Percentiles rank a stretch among this genome's conserved stretches.
These are phyloP conservation scores for Purpureocillium takamizusanense DNA, from an alignment of 2,329 filamentous ascomycete genomes.

Conservation along the genomic window DNA sequence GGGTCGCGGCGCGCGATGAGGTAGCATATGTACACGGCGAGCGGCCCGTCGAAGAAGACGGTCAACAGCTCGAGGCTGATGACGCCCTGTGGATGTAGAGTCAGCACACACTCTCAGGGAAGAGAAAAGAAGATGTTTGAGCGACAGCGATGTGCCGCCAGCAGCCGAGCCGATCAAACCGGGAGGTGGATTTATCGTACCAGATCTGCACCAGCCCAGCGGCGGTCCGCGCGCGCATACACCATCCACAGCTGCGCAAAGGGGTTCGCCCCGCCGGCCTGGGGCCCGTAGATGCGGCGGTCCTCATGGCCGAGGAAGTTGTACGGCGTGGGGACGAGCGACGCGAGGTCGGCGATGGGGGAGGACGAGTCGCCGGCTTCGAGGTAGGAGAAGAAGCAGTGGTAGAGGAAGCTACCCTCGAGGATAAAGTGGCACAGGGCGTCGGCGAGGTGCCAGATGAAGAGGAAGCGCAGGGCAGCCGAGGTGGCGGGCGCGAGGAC, in stretches of 20 bases:
- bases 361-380: slow-evolving; percentile 19
- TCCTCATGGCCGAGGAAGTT: slow-evolving; percentile 42
- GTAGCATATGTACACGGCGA: slow-evolving; percentile 52
- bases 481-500: slow-evolving; percentile 40
- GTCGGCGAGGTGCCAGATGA: slow-evolving; percentile 93
- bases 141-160: no score
- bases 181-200: slow-evolving; percentile 23
- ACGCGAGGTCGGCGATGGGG: slow-evolving; percentile 10
- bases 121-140: no score
- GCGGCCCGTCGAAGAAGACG: slow-evolving; percentile 51
- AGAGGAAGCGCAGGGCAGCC: slow-evolving; percentile 61
- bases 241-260: slow-evolving; percentile 60
- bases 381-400: slow-evolving; percentile 70
- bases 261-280: slow-evolving; percentile 43
- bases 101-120: slow-evolving; percentile 1
- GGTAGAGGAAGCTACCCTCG: slow-evolving; percentile 86
- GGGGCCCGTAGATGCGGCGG: slow-evolving; percentile 43
- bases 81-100: slow-evolving; percentile 31
- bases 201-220: slow-evolving; percentile 56
- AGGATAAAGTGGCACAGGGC: slow-evolving; percentile 85
- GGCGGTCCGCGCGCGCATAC: slow-evolving; percentile 53
- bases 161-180: no score
- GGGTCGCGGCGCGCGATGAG: slow-evolving; percentile 46
- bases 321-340: slow-evolving; percentile 36
- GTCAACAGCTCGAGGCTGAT: slow-evolving; percentile 58